Conservation (phyloP, 2,329 filamentous ascomycete genomes). For the Bisporella sp. region DNA sequence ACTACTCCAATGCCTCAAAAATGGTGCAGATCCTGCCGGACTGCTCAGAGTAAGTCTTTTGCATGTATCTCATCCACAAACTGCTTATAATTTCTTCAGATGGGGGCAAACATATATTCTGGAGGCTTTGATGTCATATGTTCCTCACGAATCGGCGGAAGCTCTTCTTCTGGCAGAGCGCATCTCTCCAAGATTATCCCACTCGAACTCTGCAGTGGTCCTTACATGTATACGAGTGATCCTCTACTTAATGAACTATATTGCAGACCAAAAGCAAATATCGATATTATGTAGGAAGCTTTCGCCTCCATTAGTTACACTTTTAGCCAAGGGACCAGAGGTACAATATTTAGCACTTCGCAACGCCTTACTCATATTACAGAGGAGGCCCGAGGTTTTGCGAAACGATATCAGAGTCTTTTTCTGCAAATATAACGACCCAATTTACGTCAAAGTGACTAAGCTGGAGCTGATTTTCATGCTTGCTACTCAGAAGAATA, state of each 20-base stretch:
- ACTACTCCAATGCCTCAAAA: slow-evolving; percentile 95
- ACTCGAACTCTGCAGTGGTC: slow-evolving; percentile 94
- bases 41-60: slow-evolving; percentile 76
- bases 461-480: slow-evolving; percentile 99
- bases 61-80: not conserved
- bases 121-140: slow-evolving; percentile 95
- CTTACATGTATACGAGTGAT: slow-evolving; percentile 95
- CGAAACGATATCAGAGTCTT: slow-evolving; percentile 97
- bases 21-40: slow-evolving; percentile 95
- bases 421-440: slow-evolving; percentile 99
- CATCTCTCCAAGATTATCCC: slow-evolving; percentile 89
- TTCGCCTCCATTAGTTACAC: slow-evolving; percentile 87
- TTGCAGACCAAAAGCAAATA: slow-evolving; percentile 83
- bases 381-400: slow-evolving; percentile 85
- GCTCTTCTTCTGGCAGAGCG: slow-evolving; percentile 86
- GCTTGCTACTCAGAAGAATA: slow-evolving; percentile 93
- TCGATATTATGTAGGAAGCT: slow-evolving; percentile 83
- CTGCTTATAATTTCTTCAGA: slow-evolving; percentile 37
- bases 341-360: slow-evolving; percentile 95
- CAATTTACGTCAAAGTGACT: slow-evolving; percentile 98
- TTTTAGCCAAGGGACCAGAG: slow-evolving; percentile 92
- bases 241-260: slow-evolving; percentile 98
- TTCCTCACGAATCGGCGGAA: slow-evolving; percentile 85
- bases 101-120: slow-evolving; percentile 99
- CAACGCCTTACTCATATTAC: slow-evolving; percentile 89